Evolutionary conservation across 116 monocot species (phyloP).

Genomic region (Zostera marina): DNA sequence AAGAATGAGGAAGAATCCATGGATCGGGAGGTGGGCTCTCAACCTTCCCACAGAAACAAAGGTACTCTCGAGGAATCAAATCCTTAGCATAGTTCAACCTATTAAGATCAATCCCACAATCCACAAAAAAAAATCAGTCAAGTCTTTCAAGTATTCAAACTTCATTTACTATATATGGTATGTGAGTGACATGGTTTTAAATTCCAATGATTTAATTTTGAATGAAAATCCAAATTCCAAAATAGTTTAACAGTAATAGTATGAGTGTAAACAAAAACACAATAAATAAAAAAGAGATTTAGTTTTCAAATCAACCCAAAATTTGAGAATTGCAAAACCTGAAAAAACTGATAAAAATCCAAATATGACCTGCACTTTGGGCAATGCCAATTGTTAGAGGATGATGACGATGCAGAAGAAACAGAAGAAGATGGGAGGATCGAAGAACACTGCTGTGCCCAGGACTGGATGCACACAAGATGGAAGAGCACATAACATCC

Average conservation of each 20-base stretch:
- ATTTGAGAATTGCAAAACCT: not conserved
- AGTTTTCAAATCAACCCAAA: not conserved
- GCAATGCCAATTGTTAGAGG: constrained; percentile 49
- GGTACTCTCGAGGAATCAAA: constrained; percentile 39
- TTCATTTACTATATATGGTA: not conserved
- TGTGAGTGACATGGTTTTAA: constrained; percentile 4
- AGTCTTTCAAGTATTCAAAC: not conserved
- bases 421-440: constrained; percentile 13
- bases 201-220: too few species aligned
- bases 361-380: constrained; percentile 59
- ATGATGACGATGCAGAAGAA: constrained; percentile 6
- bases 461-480: constrained; percentile 79
- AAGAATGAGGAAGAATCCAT: constrained; percentile 92
- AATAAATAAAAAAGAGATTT: not conserved
- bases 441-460: constrained; percentile 53
- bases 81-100: constrained; percentile 4
- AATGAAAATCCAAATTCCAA: too few species aligned
- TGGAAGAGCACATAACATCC: constrained; percentile 74
- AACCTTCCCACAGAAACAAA: constrained; percentile 75
- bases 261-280: too few species aligned
- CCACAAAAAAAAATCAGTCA: not conserved
- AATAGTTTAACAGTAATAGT: too few species aligned
- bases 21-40: constrained; percentile 52
- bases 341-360: not conserved
- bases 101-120: not conserved